Conservation (phyloP, 768 basidiomycete species). For the Pleurotus giganteus region DNA sequence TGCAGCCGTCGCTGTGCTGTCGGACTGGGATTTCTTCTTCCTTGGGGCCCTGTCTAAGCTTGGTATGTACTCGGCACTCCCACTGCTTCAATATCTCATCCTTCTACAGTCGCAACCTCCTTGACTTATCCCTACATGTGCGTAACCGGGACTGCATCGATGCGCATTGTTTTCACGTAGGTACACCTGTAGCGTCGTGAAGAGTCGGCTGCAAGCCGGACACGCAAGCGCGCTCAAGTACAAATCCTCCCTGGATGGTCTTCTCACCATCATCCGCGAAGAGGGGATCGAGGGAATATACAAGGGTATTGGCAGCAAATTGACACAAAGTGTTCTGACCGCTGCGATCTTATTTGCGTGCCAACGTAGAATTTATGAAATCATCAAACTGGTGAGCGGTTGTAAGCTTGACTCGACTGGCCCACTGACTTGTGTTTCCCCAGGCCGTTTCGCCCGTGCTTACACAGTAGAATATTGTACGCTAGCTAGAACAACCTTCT, state of each 20-base stretch:
- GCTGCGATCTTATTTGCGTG: conserved; percentile 92
- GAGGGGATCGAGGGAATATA: conserved; percentile 87
- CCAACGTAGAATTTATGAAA: conserved; percentile 79
- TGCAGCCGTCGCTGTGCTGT: conserved; percentile 50
- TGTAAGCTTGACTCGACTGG: not conserved
- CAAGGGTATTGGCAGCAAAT: conserved; percentile 84
- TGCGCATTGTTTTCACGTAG: not conserved
- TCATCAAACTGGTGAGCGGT: conserved; percentile 6
- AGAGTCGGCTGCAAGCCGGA: conserved; percentile 66
- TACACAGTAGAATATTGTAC: too few relatives aligned
- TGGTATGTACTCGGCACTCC: conserved; percentile 37
- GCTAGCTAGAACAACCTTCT: too few relatives aligned
- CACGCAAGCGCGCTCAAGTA: conserved; percentile 56
- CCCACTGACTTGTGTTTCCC: not conserved
- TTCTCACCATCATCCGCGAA: conserved; percentile 72
- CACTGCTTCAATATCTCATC: not conserved
- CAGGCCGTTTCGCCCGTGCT: not conserved
- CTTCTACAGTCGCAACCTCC: conserved; percentile 28
- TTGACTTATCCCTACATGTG: conserved; percentile 77
- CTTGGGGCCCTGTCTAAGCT: conserved; percentile 95
- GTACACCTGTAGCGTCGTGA: conserved; percentile 45
- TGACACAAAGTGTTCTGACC: conserved; percentile 88
- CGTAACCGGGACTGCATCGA: conserved; percentile 16
- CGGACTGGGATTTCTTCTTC: conserved; percentile 90
- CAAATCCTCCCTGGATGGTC: conserved; percentile 42